Conservation (phyloP, 2,329 filamentous ascomycete genomes). For the Didymella exigua region DNA sequence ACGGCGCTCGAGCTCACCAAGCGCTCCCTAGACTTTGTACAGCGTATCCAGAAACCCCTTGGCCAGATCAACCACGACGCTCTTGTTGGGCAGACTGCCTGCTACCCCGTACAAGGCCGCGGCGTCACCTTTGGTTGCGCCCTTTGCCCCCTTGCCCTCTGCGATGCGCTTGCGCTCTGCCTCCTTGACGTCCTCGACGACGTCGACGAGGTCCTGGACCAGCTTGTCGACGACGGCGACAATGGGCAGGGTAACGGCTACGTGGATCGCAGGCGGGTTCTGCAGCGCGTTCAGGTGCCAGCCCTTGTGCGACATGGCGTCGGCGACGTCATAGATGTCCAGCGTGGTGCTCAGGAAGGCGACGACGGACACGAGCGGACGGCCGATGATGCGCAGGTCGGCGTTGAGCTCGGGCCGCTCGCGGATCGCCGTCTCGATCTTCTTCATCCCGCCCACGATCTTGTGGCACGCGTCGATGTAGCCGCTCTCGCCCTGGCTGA, state of each 20-base stretch:
- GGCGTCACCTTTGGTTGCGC: constrained; percentile 72
- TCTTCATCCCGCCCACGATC: constrained; percentile 86
- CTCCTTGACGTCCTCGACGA: constrained; percentile 74
- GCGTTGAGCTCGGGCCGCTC: constrained; percentile 69
- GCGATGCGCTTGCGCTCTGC: constrained; percentile 75
- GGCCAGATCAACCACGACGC: constrained; percentile 87
- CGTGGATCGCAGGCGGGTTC: constrained; percentile 87
- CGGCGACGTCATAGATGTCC: constrained; percentile 92
- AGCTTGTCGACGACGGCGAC: constrained; percentile 80
- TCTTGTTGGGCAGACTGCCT: constrained; percentile 93
- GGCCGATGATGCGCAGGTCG: constrained; percentile 80
- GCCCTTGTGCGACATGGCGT: constrained; percentile 80
- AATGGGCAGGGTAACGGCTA: constrained; percentile 90
- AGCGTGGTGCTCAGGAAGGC: constrained; percentile 85
- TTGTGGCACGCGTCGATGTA: constrained; percentile 86
- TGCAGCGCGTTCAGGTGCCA: constrained; percentile 98
- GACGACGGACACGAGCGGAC: constrained; percentile 86
- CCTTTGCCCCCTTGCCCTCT: constrained; percentile 68
- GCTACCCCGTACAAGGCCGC: constrained; percentile 94
- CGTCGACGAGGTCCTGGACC: constrained; percentile 68
- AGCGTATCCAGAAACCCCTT: constrained; percentile 89
- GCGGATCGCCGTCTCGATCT: constrained; percentile 74
- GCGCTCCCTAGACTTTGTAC: constrained; percentile 80
- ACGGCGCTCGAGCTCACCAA: too few relatives aligned
- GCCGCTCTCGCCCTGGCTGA: constrained; percentile 84